Evolutionary conservation across 176 grass and related monocot genomes (phyloP).

Genomic region (Panicum miliaceum): DNA sequence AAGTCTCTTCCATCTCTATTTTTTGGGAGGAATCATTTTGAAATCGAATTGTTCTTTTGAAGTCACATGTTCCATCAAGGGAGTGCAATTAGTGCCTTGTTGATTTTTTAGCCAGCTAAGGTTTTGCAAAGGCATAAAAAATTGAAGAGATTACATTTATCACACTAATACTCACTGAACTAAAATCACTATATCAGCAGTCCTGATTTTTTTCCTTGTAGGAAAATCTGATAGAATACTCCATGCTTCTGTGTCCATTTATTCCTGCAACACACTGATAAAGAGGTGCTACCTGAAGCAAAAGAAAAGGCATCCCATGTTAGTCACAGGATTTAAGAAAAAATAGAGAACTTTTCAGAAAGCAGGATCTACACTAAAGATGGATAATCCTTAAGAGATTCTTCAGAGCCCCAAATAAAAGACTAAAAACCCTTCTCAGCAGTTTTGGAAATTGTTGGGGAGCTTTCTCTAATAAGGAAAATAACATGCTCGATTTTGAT

Average conservation of each 20-base stretch:
- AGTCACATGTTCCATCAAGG: background rate
- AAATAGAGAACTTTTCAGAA: background rate
- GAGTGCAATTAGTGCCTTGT: background rate
- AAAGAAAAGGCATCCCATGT: background rate
- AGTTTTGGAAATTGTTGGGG: background rate
- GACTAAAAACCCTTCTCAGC: background rate
- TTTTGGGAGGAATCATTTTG: background rate
- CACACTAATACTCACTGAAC: background rate
- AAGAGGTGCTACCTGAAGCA: background rate
- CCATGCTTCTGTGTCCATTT: background rate
- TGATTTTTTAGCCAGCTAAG: background rate
- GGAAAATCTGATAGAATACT: background rate
- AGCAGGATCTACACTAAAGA: background rate
- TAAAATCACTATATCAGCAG: background rate
- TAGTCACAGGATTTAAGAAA: background rate
- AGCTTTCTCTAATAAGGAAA: background rate
- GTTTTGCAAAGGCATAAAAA: background rate
- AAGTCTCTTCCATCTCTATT: background rate
- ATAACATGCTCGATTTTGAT: background rate
- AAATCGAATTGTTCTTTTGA: background rate
- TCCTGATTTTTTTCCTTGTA: background rate
- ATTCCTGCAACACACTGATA: background rate
- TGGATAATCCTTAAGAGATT: background rate
- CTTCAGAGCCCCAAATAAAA: background rate
- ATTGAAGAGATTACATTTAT: background rate